Base-by-base conservation (phyloP, 371 early-diverging fungal species). In the Mortierella sp. region DNA sequence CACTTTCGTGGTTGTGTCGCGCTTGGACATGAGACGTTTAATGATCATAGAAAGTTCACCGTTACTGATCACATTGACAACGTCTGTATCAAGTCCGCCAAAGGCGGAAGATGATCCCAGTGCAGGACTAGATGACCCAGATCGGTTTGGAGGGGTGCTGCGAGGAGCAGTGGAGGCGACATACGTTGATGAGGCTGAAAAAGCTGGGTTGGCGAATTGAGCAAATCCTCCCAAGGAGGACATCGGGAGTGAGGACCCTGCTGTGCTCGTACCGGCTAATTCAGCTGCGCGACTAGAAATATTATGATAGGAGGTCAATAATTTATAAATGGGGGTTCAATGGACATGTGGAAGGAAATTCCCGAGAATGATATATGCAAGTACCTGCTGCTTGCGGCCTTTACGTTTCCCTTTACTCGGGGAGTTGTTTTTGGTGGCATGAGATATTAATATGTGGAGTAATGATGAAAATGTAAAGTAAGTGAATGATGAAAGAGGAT, bases 301-400 rank as follows among this genome's bases (percentile, higher is more conserved):
- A 60, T 2, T 40, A 22, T n/a, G n/a, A n/a, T n/a, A 60, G 31
- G 13, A n/a, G 34, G 19, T 34, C 6, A 58, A n/a, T 15, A 22
- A 54, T 2, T 1, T 45, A n/a, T 19, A 23, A 23, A n/a, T 17
- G 42, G 42, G 34, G 55, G 17, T 37, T 28, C 51, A 35, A 8
- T 31, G 6, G n/a, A 26, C 19, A 28, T 45, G n/a, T 23, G 1
- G 43, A 54, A 22, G 51, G 13, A 42, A 17, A 40, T 26, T 35
- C 23, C 17, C 34, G 60, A 59, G 9, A 17, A 26, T 15, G 15
- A 19, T 22, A 19, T 22, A 37, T 37, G 23, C 15, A 57, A 23
- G 64, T 89, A 90, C 93, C 93, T 92, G 85, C 92, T 92, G 70
- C 89, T 91, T 23, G 92, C 89, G 67, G 92, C 91, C 75, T 92